Evolutionary conservation across 345 rosid species (phyloP).

Genomic region (Acer yangbiense): DNA sequence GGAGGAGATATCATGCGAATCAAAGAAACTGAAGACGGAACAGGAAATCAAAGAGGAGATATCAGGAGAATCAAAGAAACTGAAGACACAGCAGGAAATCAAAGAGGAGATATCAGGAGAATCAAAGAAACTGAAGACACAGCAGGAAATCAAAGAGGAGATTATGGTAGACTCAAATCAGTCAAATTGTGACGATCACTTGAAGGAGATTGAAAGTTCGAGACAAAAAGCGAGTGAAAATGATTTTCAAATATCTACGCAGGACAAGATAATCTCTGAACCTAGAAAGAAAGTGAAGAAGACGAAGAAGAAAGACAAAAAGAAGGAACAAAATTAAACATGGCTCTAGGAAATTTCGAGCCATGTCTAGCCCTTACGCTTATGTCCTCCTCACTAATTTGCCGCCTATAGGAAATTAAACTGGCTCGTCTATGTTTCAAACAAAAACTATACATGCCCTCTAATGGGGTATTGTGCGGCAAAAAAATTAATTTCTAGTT

Average conservation of each 20-base stretch:
- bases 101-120: background rate
- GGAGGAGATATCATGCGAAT: background rate
- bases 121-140: slow-evolving; percentile 38
- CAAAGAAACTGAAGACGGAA: slow-evolving; percentile 39
- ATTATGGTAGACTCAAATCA: slow-evolving; percentile 15
- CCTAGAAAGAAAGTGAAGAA: slow-evolving; percentile 36
- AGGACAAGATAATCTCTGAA: slow-evolving; percentile 49
- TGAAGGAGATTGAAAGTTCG: slow-evolving; percentile 52
- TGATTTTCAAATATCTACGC: slow-evolving; percentile 38
- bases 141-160: slow-evolving; percentile 24
- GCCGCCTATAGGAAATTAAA: background rate
- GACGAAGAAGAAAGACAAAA: slow-evolving; percentile 10
- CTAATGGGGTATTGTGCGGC: too few relatives aligned
- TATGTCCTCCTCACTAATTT: background rate
- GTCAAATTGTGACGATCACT: slow-evolving; percentile 26
- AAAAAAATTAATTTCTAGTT: too few relatives aligned
- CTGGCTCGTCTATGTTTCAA: too few relatives aligned
- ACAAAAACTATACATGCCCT: too few relatives aligned
- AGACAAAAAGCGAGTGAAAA: slow-evolving; percentile 50
- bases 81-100: too few relatives aligned
- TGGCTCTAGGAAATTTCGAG: too few relatives aligned
- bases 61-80: too few relatives aligned
- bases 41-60: slow-evolving; percentile 2
- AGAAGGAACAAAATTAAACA: background rate
- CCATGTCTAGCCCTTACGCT: background rate